Percentiles rank a stretch among this genome's conserved stretches.
Evolutionary conservation across 441 rosid genomes (phyloP).

Genomic region (Metrosideros polymorpha): DNA sequence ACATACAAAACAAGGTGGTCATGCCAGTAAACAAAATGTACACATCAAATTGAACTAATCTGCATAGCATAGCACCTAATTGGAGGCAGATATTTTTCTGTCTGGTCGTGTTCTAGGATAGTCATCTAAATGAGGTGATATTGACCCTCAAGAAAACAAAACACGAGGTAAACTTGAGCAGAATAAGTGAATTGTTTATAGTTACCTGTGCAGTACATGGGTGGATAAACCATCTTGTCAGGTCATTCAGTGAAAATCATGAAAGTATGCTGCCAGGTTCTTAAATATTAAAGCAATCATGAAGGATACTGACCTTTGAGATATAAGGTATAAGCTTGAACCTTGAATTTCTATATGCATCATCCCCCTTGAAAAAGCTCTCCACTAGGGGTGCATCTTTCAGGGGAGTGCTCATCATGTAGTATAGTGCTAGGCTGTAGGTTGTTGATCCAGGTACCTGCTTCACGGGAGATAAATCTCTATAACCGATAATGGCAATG

Average conservation of each 20-base stretch:
- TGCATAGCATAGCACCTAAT: background rate
- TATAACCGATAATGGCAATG: background rate
- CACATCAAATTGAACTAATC: background rate
- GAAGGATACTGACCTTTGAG: conserved; percentile 56
- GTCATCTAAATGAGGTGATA: background rate
- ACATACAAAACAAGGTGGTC: background rate
- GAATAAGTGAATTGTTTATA: background rate
- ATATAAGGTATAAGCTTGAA: conserved; percentile 98
- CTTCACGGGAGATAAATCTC: background rate
- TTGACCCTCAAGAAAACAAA: background rate
- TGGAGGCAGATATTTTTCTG: background rate
- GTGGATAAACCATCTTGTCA: background rate
- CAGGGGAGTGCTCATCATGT: conserved; percentile 79
- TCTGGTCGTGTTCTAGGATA: background rate
- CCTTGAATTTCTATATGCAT: conserved; percentile 83
- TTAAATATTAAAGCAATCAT: background rate
- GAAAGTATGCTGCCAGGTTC: background rate
- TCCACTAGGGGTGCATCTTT: conserved; percentile 77
- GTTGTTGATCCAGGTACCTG: conserved; percentile 93
- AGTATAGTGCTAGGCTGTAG: conserved; percentile 76
- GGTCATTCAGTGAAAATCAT: background rate
- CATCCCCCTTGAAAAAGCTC: conserved; percentile 78
- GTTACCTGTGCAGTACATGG: background rate
- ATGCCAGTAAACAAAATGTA: background rate
- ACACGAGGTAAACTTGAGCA: background rate